Base-by-base conservation (phyloP, 768 basidiomycete species). In the Dendrothele bispora region DNA sequence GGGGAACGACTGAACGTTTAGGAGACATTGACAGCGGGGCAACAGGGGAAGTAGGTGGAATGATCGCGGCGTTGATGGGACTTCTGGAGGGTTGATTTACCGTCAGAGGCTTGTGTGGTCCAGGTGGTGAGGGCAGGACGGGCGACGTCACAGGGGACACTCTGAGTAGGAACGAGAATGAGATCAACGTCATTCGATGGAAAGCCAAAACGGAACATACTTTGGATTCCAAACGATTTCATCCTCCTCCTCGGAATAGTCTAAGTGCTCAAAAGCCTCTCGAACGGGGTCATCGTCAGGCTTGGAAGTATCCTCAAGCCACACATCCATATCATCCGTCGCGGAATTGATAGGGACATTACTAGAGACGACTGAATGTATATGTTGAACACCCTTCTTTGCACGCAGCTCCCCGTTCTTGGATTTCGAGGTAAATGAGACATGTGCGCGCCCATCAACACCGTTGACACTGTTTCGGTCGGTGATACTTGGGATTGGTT, bases 271-370 rank as follows among this genome's bases (percentile, higher is more conserved):
- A 58, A 90, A 84, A 4, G 81, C 87, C 10, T 84, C 79, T 10
- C 74, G 78, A 27, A 97, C 78, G 0, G 87, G 82, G 57, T 95
- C 95, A 52, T 92, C 90, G 38, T 92, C 91, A 2, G 87, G 89
- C 34, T 76, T 79, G 8, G 82, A 86, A 22, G 83, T 84, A 39
- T 79, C 73, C 17, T 86, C 90, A 36, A 80, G n/a, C n/a, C n/a
- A n/a, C n/a, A n/a, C n/a, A n/a, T n/a, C 81, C 55, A 78, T 78
- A 41, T 80, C 77, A 15, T 87, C 89, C 18, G 84, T 82, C 15
- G 72, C 75, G 5, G 43, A 49, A 47, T 69, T 21, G 21, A 43
- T 30, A 6, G 17, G 7, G 15, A 28, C 21, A n/a, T 25, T 4
- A 37, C 7, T 18, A 36, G 10, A 10, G 24, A 15, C 10, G 18